These are phyloP conservation scores for Cystoisospora suis DNA, from an alignment of 169 alveolate species.

Conservation along the genomic window DNA sequence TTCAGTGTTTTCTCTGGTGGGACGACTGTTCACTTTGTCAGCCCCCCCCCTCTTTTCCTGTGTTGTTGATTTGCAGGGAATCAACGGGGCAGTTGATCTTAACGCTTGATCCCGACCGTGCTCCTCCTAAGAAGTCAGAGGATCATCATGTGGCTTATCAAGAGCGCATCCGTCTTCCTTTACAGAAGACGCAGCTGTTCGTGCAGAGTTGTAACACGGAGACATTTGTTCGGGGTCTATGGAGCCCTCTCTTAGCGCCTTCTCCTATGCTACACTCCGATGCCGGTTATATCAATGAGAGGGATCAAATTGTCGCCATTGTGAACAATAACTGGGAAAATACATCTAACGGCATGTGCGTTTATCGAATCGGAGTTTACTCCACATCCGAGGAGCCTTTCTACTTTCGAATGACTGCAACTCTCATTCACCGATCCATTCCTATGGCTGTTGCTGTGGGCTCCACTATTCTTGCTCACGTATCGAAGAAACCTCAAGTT, in stretches of 20 bases:
- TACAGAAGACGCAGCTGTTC: background rate
- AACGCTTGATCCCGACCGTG: constrained; percentile 35
- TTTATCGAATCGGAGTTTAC: constrained; percentile 35
- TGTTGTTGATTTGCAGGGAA: constrained; percentile 8
- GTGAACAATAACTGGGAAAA: constrained; percentile 36
- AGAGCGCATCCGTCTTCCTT: background rate
- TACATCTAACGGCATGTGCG: background rate
- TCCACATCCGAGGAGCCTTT: constrained; percentile 13
- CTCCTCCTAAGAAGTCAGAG: background rate
- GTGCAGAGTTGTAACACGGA: constrained; percentile 53
- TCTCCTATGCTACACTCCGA: constrained; percentile 3
- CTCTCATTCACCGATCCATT: constrained; percentile 22
- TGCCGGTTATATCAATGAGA: constrained; percentile 6
- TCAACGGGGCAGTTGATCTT: constrained; percentile 35
- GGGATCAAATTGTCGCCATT: constrained; percentile 46
- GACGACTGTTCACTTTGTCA: too few species aligned
- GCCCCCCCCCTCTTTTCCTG: background rate
- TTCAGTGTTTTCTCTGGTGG: background rate
- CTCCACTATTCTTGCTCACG: background rate
- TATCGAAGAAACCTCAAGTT: constrained; percentile 2
- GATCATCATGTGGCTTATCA: background rate
- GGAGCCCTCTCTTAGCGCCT: constrained; percentile 24
- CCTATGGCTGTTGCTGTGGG: constrained; percentile 24
- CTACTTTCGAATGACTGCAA: constrained; percentile 40
- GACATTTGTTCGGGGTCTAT: constrained; percentile 34